Conservation (phyloP, 75 land plant species). For the Adiantum capillusveneris region DNA sequence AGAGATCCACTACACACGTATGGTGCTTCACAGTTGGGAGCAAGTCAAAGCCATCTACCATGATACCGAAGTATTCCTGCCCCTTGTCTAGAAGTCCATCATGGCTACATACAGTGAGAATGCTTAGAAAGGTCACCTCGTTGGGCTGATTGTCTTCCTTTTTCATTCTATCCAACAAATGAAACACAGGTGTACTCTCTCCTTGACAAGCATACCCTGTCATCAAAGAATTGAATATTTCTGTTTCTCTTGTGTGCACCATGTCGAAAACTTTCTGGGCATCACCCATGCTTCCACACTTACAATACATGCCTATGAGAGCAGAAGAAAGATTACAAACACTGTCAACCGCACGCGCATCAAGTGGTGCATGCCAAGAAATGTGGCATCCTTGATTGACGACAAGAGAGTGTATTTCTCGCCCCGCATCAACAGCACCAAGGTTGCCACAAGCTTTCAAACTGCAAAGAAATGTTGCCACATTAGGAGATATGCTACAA, state of each 20-base stretch:
- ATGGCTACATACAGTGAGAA: slow-evolving; percentile 13
- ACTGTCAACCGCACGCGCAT: too few species aligned
- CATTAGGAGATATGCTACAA: not conserved
- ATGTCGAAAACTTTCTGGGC: slow-evolving; percentile 1
- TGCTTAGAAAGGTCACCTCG: not conserved
- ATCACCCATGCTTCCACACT: slow-evolving; percentile 5
- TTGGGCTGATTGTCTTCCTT: slow-evolving; percentile 14
- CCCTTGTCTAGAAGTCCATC: slow-evolving; percentile 14
- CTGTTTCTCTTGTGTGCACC: slow-evolving; percentile 24
- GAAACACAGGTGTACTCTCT: not conserved
- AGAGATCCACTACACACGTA: slow-evolving; percentile 10
- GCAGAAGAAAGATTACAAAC: not conserved
- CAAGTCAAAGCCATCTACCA: slow-evolving; percentile 12
- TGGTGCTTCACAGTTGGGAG: slow-evolving; percentile 16
- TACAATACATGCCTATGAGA: slow-evolving; percentile 2
- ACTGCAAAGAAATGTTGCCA: slow-evolving; percentile 1
- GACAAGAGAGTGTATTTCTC: too few species aligned
- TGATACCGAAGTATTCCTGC: slow-evolving; percentile 9
- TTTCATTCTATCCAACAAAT: slow-evolving; percentile 27
- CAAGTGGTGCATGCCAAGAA: too few species aligned
- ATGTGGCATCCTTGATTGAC: too few species aligned
- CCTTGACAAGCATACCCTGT: not conserved
- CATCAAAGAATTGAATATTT: slow-evolving; percentile 21
- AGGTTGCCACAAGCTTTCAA: slow-evolving; percentile 3
- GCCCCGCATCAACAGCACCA: not conserved